Evolutionary conservation across 2,329 filamentous ascomycete species (phyloP).

Genomic region (Clonostachys rhizophaga): DNA sequence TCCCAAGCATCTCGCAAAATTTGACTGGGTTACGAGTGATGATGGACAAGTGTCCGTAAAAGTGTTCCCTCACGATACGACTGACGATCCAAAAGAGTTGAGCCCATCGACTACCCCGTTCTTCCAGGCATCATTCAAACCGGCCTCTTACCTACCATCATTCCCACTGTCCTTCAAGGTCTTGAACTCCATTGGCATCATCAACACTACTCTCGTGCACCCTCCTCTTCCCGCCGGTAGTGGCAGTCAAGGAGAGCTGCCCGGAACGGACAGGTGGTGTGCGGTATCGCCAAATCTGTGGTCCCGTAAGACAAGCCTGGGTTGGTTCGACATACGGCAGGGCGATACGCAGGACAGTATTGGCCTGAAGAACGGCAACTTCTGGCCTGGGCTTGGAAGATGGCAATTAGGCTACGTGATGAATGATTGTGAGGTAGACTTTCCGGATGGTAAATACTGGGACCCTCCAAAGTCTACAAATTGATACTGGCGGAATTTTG

Average conservation of each 20-base stretch:
- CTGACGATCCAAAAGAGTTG: conserved; percentile 14
- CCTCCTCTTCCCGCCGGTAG: conserved; percentile 39
- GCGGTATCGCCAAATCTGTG: conserved; percentile 22
- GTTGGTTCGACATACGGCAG: conserved; percentile 43
- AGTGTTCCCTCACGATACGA: conserved; percentile 30
- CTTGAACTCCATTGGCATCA: conserved; percentile 11
- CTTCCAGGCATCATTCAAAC: conserved; percentile 31
- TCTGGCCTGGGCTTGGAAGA: conserved; percentile 39
- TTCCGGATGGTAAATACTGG: conserved; percentile 1
- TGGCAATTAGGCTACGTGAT: conserved; percentile 37
- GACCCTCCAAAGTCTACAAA: background rate
- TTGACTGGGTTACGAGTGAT: conserved; percentile 28
- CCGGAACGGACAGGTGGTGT: conserved; percentile 41
- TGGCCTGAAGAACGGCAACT: conserved; percentile 26
- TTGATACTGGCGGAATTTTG: too few species aligned
- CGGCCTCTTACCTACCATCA: conserved; percentile 4
- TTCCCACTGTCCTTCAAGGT: conserved; percentile 1
- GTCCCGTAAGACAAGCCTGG: conserved; percentile 24
- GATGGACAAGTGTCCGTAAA: conserved; percentile 22
- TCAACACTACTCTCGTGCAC: conserved; percentile 34
- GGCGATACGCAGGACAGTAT: background rate
- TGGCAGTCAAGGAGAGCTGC: conserved; percentile 32
- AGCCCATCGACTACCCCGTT: conserved; percentile 20
- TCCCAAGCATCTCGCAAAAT: conserved; percentile 48
- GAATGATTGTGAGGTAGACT: conserved; percentile 18